Percentiles rank a stretch among this genome's conserved stretches.
phyloP scores from a whole-genome alignment of 2,329 filamentous ascomycete genomes.

The Aspergillus pseudonomiae region DNA sequence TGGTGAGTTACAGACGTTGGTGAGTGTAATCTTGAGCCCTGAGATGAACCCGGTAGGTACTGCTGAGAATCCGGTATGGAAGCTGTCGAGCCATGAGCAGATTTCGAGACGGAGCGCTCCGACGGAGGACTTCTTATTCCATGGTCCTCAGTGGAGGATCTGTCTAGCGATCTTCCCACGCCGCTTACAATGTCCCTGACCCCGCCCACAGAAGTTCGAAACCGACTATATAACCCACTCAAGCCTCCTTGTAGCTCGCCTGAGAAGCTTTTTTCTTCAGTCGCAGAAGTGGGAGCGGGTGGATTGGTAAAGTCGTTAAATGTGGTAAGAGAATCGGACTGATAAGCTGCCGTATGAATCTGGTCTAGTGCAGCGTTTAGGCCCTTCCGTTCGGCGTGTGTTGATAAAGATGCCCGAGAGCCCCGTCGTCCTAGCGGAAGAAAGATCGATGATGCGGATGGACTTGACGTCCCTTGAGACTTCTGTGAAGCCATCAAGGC shows the following conservation, averaged over 20 bases:
- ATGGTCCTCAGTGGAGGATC: constrained; percentile 27
- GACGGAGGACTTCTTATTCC: constrained; percentile 30
- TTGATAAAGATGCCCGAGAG: constrained; percentile 55
- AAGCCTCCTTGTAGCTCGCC: constrained; percentile 82
- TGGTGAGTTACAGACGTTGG: constrained; percentile 37
- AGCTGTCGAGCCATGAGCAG: constrained; percentile 26
- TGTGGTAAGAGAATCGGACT: constrained; percentile 80
- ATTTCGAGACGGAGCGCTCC: constrained; percentile 31
- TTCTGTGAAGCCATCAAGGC: constrained; percentile 40
- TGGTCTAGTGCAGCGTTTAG: constrained; percentile 78
- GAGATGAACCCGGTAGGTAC: constrained; percentile 35
- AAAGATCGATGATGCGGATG: constrained; percentile 48
- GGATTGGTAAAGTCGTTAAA: constrained; percentile 83
- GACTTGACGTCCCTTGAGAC: constrained; percentile 44
- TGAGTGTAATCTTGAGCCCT: constrained; percentile 42
- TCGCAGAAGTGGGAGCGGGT: constrained; percentile 63
- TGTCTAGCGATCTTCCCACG: constrained; percentile 36
- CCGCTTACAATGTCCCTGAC: constrained; percentile 57
- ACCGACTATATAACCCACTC: constrained; percentile 83
- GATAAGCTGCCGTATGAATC: constrained; percentile 87
- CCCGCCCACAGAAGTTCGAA: constrained; percentile 79
- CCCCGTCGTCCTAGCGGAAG: constrained; percentile 49
- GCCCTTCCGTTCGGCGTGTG: constrained; percentile 70
- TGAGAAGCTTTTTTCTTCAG: constrained; percentile 70
- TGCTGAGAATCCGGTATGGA: constrained; percentile 26